Evolutionary conservation across 177 flowering plant species (phyloP).

Genomic region (Telopea speciosissima): DNA sequence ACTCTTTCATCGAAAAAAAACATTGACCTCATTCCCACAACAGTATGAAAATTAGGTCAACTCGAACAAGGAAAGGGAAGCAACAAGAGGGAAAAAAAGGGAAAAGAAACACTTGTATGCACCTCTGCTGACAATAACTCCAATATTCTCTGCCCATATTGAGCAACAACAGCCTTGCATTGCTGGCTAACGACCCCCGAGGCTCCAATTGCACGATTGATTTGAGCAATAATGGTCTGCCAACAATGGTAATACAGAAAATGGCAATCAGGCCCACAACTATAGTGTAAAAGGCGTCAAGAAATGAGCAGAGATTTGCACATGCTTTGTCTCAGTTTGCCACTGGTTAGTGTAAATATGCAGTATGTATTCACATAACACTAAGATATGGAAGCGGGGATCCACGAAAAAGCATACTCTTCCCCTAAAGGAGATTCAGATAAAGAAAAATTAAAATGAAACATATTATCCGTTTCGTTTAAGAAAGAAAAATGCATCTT

Average conservation of each 20-base stretch:
- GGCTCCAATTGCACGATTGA: conserved; percentile 90
- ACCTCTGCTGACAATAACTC: conserved; percentile 60
- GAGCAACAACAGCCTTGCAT: conserved; percentile 65
- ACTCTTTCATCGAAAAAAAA: too few species aligned
- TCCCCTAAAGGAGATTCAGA: neutral
- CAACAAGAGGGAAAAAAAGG: too few species aligned
- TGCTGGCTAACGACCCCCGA: conserved; percentile 72
- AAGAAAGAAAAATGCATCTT: too few species aligned
- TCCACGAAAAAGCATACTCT: neutral
- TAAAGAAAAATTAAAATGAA: too few species aligned
- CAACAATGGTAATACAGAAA: too few species aligned
- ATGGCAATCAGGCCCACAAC: too few species aligned
- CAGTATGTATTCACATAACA: too few species aligned
- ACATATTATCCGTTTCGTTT: too few species aligned
- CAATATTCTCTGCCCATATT: conserved; percentile 70
- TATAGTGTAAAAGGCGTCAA: too few species aligned
- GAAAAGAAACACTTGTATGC: neutral
- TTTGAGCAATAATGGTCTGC: conserved; percentile 58
- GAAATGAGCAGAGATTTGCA: neutral
- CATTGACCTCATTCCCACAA: too few species aligned
- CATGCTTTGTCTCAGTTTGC: neutral
- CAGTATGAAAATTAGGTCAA: neutral
- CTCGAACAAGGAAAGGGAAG: too few species aligned
- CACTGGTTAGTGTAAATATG: neutral
- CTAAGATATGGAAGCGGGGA: neutral